A percentile compares a stretch with the other conserved stretches of the same genome.
Evolutionary conservation across 2,329 filamentous ascomycete genomes (phyloP).

Genomic region (Amauroascus niger): DNA sequence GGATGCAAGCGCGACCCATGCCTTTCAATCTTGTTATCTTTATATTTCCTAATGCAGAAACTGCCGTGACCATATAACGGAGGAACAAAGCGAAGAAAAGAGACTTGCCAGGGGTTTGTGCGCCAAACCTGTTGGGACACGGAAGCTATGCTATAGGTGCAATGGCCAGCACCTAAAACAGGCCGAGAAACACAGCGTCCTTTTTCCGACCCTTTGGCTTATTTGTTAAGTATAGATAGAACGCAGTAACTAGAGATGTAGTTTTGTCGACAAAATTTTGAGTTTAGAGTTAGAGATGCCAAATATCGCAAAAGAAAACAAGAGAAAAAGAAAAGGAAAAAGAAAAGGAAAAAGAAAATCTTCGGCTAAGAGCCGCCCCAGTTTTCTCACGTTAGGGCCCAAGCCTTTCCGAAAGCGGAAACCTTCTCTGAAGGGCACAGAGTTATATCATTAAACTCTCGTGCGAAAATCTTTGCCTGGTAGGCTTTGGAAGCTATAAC

Average conservation of each 20-base stretch:
- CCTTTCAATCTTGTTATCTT: not conserved
- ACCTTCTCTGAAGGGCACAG: not conserved
- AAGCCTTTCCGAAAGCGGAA: slow-evolving; percentile 2
- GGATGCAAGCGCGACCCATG: not conserved
- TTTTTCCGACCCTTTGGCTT: not conserved
- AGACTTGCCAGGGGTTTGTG: not conserved
- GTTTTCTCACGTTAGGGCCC: slow-evolving; percentile 2
- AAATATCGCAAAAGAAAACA: not conserved
- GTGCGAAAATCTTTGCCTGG: no score
- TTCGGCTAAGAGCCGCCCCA: not conserved
- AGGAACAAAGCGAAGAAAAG: not conserved
- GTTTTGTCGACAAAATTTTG: not conserved
- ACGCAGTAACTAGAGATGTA: no score
- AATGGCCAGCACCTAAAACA: not conserved
- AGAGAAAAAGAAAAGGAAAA: not conserved
- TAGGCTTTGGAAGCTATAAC: no score
- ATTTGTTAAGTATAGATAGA: not conserved
- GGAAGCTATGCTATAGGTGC: not conserved
- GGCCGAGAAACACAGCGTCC: not conserved
- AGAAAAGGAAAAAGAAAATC: no score
- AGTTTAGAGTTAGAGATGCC: not conserved
- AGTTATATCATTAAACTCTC: no score
- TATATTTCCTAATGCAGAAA: not conserved
- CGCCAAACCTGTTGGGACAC: not conserved
- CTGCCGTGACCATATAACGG: not conserved